These are phyloP conservation scores for Cryptosporidium parvum DNA, from an alignment of 169 alveolate genomes.

Conservation along the genomic window DNA sequence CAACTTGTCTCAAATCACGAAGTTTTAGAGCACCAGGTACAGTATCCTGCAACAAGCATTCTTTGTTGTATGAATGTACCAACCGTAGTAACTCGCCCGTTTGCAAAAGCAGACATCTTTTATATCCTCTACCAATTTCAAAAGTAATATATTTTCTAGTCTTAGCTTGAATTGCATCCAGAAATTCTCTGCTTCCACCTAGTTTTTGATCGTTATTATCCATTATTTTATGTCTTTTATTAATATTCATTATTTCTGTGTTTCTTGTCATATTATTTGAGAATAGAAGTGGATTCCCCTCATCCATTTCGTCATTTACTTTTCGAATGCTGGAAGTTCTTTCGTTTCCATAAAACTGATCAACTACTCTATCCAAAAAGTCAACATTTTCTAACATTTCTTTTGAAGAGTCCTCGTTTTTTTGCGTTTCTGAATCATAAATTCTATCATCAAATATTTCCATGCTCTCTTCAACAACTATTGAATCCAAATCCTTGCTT, in stretches of 20 bases:
- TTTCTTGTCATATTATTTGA: constrained; percentile 21
- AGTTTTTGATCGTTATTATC: constrained; percentile 12
- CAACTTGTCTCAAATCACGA: constrained; percentile 76
- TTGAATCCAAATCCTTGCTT: constrained; percentile 46
- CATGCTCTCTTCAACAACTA: constrained; percentile 69
- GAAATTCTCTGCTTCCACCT: constrained; percentile 71
- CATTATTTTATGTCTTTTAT: constrained; percentile 21
- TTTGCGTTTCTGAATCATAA: constrained; percentile 52
- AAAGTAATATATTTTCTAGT: constrained; percentile 69
- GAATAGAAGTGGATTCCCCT: constrained; percentile 34
- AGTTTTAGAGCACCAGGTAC: constrained; percentile 76
- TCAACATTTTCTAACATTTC: constrained; percentile 42
- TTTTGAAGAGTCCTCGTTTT: constrained; percentile 32
- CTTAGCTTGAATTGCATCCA: constrained; percentile 63
- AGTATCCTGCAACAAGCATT: constrained; percentile 69
- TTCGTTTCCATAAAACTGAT: constrained; percentile 61
- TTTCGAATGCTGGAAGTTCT: constrained; percentile 41
- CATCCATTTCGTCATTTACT: constrained; percentile 27
- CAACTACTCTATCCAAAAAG: constrained; percentile 70
- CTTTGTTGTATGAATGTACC: constrained; percentile 71
- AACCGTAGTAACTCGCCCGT: constrained; percentile 65
- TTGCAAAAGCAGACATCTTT: constrained; percentile 58
- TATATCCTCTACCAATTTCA: constrained; percentile 74
- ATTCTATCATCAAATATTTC: constrained; percentile 68
- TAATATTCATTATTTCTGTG: constrained; percentile 20